Evolutionary conservation across 108 stramenopile genomes (phyloP), one percentile per base, ranked within the genome.

Genomic region (Stephanodiscus minutulus): DNA sequence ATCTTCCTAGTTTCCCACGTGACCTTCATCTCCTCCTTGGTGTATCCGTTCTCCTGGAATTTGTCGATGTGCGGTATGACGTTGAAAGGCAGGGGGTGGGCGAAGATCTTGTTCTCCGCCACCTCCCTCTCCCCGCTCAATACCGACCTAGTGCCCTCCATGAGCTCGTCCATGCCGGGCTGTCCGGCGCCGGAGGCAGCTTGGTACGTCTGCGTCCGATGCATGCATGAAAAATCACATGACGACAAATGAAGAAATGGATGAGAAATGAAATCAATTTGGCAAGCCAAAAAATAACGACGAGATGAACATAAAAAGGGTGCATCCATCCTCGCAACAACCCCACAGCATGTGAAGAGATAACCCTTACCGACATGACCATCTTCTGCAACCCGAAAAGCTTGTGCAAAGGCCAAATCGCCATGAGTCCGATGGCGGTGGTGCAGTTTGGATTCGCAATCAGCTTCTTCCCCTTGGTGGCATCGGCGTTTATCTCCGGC

Each of bases 1-100:
- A 98, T 98, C 85, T 98, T 98, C 57, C 96, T 88, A 20, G 92
- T 86, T 79, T 98, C 98, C 98, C 98, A 98, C 12, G 96, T 92
- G 12, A 98, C 98, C 82, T 99, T 99, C 97, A 99, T 99, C 88
- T 99, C 98, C 82, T 99, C 98, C 91, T 98, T 98, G 70, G 98
- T 99, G 76, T 99, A 99, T 61, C 93, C 89, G 80, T 99, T 99
- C 1, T 94, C 95, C 79, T 97, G 96, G 83, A 99, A 99, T 68
- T 93, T 94, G 74, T 99, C 98, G 80, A 99, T 98, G 83, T 99
- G 98, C 36, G 98, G 98, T 74, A 99, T 99, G 28, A 99, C 96
- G 82, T 99, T 99, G 80, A 98, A 98, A 46, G 97, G 96, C 15
- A 99, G 82, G 37, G 97, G 97, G 84, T 98, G 91, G 20, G 97